Conservation (phyloP, 2,329 filamentous ascomycete genomes). For the Trichoderma brevicompactum region DNA sequence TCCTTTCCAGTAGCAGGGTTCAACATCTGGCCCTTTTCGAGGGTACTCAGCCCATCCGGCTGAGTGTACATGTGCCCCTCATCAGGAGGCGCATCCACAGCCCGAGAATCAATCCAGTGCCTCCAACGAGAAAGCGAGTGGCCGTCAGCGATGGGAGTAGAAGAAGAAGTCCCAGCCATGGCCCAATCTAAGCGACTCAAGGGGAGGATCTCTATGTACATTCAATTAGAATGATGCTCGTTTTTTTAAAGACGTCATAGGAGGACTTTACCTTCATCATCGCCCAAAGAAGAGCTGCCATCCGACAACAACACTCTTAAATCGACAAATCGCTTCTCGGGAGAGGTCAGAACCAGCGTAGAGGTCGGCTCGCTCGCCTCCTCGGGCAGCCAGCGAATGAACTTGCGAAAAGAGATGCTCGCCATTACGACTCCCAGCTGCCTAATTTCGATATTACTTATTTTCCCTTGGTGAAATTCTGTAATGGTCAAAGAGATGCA, state of each 20-base stretch:
- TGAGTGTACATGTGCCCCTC: constrained; percentile 60
- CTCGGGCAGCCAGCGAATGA: constrained; percentile 62
- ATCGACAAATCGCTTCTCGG: constrained; percentile 62
- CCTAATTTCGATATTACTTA: too few species aligned
- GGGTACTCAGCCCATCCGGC: constrained; percentile 43
- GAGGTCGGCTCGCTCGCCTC: constrained; percentile 62
- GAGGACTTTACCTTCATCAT: constrained; percentile 11
- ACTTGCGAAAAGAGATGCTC: constrained; percentile 61
- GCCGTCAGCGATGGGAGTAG: constrained; percentile 37
- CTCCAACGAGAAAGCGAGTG: constrained; percentile 52
- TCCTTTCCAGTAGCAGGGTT: constrained; percentile 58
- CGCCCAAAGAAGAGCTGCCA: constrained; percentile 7
- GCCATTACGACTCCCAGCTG: constrained; percentile 40
- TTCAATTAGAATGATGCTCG: too few species aligned
- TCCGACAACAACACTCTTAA: constrained; percentile 55
- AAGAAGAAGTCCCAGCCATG: constrained; percentile 61
- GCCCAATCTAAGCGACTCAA: constrained; percentile 63
- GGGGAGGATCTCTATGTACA: constrained; percentile 31
- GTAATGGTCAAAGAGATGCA: neutral
- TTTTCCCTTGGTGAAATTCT: too few species aligned
- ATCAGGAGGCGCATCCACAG: constrained; percentile 49
- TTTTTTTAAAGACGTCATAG: too few species aligned
- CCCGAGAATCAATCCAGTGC: constrained; percentile 65
- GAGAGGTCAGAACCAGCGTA: constrained; percentile 67
- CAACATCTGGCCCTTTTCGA: constrained; percentile 64